Conservation (phyloP, 495 filamentous ascomycete species). For the Aspergillus leporis region DNA sequence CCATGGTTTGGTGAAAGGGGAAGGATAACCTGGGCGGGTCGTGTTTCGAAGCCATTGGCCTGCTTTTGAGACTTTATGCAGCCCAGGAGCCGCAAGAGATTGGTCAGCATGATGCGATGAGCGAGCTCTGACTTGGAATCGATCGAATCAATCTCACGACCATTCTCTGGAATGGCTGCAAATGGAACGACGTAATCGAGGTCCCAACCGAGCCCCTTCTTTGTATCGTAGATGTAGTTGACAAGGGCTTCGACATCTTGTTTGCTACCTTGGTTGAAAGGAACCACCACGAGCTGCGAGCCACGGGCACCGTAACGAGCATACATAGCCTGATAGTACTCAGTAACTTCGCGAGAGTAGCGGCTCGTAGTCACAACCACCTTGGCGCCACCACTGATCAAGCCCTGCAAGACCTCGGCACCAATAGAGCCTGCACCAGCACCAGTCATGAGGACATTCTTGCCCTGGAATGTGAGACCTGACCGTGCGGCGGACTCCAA, state of each 20-base stretch:
- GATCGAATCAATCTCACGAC: conserved; percentile 94
- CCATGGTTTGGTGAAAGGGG: conserved; percentile 97
- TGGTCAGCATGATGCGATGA: conserved; percentile 99
- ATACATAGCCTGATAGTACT: conserved; percentile 99
- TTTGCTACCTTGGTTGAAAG: conserved; percentile 98
- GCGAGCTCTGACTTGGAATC: conserved; percentile 98
- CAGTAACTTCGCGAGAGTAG: conserved; percentile 95
- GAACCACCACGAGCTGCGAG: conserved; percentile 95
- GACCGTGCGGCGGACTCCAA: conserved; percentile 82
- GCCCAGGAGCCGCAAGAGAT: conserved; percentile 87
- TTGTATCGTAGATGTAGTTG: conserved; percentile 94
- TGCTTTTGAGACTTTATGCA: conserved; percentile 88
- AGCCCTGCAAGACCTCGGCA: conserved; percentile 94
- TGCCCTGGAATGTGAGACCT: conserved; percentile 89
- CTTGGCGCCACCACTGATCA: conserved; percentile 95
- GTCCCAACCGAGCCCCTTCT: conserved; percentile 97
- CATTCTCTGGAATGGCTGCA: conserved; percentile 95
- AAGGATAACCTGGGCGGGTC: conserved; percentile 93
- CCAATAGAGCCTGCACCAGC: conserved; percentile 97
- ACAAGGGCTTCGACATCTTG: conserved; percentile 93
- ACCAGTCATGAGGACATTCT: conserved; percentile 97
- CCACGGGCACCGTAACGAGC: conserved; percentile 88
- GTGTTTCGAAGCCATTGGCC: conserved; percentile 83
- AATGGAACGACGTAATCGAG: conserved; percentile 96
- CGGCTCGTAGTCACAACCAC: conserved; percentile 95